Base-by-base conservation (phyloP, 805 yeast genomes). In the Wickerhamiella allomyrinae region DNA sequence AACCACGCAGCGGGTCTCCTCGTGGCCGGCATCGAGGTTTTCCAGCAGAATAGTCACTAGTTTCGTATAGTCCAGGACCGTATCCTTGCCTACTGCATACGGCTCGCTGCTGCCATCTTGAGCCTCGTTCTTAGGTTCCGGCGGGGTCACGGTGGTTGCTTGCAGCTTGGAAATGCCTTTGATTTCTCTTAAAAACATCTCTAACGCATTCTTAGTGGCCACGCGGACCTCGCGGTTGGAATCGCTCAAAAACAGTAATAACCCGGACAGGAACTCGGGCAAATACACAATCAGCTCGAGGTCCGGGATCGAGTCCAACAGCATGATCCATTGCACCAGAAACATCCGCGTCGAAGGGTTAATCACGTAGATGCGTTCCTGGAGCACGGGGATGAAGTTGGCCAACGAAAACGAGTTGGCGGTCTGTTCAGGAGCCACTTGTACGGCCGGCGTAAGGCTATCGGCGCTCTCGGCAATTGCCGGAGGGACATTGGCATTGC, bases 321-420 rank as follows among this genome's bases (percentile, higher is more conserved):
- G 71, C 49, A 85, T 80, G 38, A 91, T 70, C 98, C 98, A 91
- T 40, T 93, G 83, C 10, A 91, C 89, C 43, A 91, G 65, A 54
- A 91, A 91, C 64, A 85, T 79, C 49, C 95, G 71, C 0, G 96
- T 86, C 55, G 81, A 83, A 1, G 97, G 95, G 53, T 91, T 93
- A 24, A 84, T 79, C 1, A 91, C 87, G 55, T 84, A 84, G 62
- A 91, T 84, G 49, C 97, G 68, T 58, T 91, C 98, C 48, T 81
- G 76, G 35, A 91, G 62, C n/a, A 93, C 66, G 0, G 97, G 97
- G 29, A 91, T 83, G 61, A 91, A 91, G 53, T 80, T 79, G 0
- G 84, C 79, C 33, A 91, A 63, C 6, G 91, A 79, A 55, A 89
- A 89, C 0, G 95, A 34, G 70, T 71, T 68, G 70, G 59, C 78